Conservation (phyloP, 768 basidiomycete genomes). For the Kondoa malvinella region DNA sequence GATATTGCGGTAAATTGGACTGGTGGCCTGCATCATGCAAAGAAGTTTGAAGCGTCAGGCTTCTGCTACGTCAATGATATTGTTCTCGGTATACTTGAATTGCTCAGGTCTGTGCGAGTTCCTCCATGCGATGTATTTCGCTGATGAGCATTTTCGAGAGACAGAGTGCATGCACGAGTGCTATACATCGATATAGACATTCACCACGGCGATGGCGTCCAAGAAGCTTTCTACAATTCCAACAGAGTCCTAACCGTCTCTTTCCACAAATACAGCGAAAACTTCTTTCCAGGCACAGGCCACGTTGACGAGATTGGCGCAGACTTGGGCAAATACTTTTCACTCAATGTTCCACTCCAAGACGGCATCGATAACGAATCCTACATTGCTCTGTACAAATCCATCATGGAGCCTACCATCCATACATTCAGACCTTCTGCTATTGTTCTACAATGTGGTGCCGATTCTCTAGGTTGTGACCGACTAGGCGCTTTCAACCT, state of each 20-base stretch:
- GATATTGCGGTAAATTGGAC: constrained; percentile 99
- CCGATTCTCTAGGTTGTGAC: constrained; percentile 88
- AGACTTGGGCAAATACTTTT: constrained; percentile 74
- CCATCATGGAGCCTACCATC: constrained; percentile 86
- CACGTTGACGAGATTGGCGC: constrained; percentile 82
- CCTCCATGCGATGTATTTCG: not conserved
- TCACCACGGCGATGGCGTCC: constrained; percentile 91
- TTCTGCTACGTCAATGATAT: constrained; percentile 99
- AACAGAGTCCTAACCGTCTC: constrained; percentile 98
- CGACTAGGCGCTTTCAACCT: constrained; percentile 92
- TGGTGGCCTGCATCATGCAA: constrained; percentile 93
- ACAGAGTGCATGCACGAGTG: constrained; percentile 77
- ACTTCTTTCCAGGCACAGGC: constrained; percentile 91
- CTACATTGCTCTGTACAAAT: constrained; percentile 88
- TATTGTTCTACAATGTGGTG: constrained; percentile 93
- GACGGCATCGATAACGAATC: constrained; percentile 96
- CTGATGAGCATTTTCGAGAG: not conserved
- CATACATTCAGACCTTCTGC: constrained; percentile 68
- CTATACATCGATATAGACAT: constrained; percentile 98
- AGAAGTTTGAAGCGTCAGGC: constrained; percentile 91
- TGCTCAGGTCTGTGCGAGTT: constrained; percentile 53
- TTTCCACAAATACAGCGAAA: constrained; percentile 71
- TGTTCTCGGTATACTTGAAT: constrained; percentile 79
- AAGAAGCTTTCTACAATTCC: constrained; percentile 91
- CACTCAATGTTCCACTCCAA: constrained; percentile 79